These are phyloP conservation scores for Phytopythium oedochilum DNA, from an alignment of 352 stramenopile species.

Conservation along the genomic window DNA sequence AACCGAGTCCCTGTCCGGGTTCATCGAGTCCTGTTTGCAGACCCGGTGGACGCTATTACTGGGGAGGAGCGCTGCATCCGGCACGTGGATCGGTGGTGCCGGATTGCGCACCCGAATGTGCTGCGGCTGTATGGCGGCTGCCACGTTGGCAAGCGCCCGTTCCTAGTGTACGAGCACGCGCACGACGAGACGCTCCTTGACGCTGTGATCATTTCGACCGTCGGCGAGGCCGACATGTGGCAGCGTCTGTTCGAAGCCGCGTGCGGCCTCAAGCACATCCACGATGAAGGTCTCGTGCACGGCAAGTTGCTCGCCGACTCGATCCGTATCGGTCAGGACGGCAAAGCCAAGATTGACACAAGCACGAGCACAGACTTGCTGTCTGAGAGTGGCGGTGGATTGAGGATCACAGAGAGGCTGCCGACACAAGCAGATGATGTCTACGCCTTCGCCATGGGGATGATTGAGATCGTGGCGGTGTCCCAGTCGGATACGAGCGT, in stretches of 20 bases:
- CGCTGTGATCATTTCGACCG: constrained; percentile 2
- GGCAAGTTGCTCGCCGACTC: constrained; percentile 5
- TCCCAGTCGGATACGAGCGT: background rate
- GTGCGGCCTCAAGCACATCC: constrained; percentile 16
- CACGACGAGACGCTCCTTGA: constrained; percentile 9
- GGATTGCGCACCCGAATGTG: constrained; percentile 9
- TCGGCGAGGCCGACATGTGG: constrained; percentile 10
- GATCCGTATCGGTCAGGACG: constrained; percentile 12
- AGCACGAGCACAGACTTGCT: background rate
- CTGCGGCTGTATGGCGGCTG: constrained; percentile 17
- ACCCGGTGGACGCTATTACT: background rate
- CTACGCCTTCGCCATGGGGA: constrained; percentile 9
- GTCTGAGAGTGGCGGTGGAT: background rate
- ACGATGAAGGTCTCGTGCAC: constrained; percentile 10
- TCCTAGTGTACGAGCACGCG: constrained; percentile 19
- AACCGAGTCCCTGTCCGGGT: constrained; percentile 16
- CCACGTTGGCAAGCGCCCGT: constrained; percentile 18
- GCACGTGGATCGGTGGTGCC: constrained; percentile 11
- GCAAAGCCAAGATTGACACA: constrained; percentile 18
- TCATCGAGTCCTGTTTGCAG: background rate
- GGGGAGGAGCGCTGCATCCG: background rate
- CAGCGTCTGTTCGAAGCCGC: constrained; percentile 20
- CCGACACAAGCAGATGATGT: constrained; percentile 13
- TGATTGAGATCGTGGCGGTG: constrained; percentile 6
- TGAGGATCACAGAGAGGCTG: background rate